Base-by-base conservation (phyloP, 1,284 basidiomycete genomes). In the Sanghuangporus sanghuang region DNA sequence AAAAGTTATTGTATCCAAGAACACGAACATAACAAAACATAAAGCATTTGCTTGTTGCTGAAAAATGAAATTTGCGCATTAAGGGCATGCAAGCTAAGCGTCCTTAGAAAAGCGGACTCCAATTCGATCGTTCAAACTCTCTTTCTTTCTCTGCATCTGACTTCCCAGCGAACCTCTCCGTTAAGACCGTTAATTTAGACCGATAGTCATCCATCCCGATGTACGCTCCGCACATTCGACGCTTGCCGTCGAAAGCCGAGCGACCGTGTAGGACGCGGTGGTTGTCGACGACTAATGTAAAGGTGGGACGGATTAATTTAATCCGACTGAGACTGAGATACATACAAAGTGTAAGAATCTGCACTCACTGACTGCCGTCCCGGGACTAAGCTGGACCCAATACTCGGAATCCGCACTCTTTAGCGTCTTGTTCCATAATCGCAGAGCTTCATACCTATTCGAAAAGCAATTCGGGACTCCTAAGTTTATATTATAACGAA, bases 221-320 rank as follows among this genome's bases (percentile, higher is more conserved):
- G 72, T 99, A 99, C 0, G 96, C 96, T 0, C 96, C 96, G 70
- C 96, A 98, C 85, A 99, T 93, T 1, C 93, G 83, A 2, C 96
- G 85, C 71, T 86, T 85, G 3, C 97, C 96, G 1, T 85, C 84
- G 72, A 98, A 99, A 0, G 87, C 85, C 0, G 93, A 92, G 7
- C 96, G 87, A 6, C 96, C 96, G 69, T 98, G 97, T 60, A 99
- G 79, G 2, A 98, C 93, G 11, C 96, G 85, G 74, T 97, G 93
- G 72, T 99, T 98, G 75, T 99, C 92, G 59, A 97, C 84, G 42
- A 95, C 92, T 46, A 46, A 16, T 93, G 70, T n/a, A 21, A 36
- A 58, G 56, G 56, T 61, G 52, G 52, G n/a, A 18, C 57, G 21
- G 16, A 21, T 42, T 23, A 42, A 59, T 36, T 38, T 11, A 11